Evolutionary conservation across 768 basidiomycete species (phyloP).

Genomic region (Auriculariales sp.): DNA sequence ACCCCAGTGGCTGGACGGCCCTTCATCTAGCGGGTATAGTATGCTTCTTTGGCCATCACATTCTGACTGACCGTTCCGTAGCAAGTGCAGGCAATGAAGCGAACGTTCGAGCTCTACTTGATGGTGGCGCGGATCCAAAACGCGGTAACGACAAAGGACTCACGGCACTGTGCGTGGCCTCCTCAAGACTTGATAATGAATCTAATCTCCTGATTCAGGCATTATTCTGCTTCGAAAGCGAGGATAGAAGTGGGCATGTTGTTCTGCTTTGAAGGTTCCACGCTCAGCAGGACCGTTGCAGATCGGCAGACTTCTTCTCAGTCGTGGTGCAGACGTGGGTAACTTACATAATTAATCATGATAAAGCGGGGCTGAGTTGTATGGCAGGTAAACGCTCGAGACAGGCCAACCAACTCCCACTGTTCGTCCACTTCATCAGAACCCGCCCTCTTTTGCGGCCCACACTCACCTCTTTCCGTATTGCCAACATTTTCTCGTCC

Average conservation of each 20-base stretch:
- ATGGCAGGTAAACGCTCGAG: constrained; percentile 79
- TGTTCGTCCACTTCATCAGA: constrained; percentile 45
- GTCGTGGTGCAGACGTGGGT: constrained; percentile 83
- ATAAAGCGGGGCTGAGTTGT: constrained; percentile 47
- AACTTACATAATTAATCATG: constrained; percentile 26
- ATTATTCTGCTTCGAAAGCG: constrained; percentile 89
- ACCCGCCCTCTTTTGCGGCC: too few relatives aligned
- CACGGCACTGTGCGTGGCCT: constrained; percentile 54
- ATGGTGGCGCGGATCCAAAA: constrained; percentile 73
- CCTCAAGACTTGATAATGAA: background rate
- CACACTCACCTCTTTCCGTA: background rate
- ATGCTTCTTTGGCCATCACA: constrained; percentile 1
- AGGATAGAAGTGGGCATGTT: constrained; percentile 48
- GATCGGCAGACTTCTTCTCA: constrained; percentile 79
- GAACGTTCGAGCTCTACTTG: constrained; percentile 60
- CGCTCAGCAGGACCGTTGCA: constrained; percentile 20
- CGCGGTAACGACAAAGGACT: constrained; percentile 69
- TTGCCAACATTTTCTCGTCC: constrained; percentile 2
- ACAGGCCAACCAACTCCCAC: constrained; percentile 86
- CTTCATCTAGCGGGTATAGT: constrained; percentile 61
- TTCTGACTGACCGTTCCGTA: constrained; percentile 17
- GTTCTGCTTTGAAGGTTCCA: background rate
- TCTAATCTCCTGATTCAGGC: constrained; percentile 28
- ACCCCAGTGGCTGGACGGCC: constrained; percentile 61
- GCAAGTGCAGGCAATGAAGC: constrained; percentile 73